Evolutionary conservation across 1,284 basidiomycete genomes (phyloP), one percentile per base, ranked within the genome.

Genomic region (Irpex sp.): DNA sequence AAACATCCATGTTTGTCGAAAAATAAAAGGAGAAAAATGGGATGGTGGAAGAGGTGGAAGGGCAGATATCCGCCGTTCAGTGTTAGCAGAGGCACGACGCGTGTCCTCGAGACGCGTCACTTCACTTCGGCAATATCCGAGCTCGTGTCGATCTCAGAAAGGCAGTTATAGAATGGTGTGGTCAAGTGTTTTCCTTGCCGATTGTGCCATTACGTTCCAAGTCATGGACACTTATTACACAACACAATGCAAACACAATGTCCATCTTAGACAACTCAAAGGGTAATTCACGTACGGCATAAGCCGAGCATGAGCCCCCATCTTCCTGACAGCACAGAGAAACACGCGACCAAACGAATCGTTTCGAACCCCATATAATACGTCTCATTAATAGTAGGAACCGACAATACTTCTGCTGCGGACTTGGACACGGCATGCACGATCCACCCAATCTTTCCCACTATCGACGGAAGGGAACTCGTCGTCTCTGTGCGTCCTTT

Each of bases 1-100:
- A 91, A 56, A 84, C 86, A 72, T 93, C 90, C 91, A 93, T 93
- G 70, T 62, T 68, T 63, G 51, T 44, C 36, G 51, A 38, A 38
- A 48, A 21, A 51, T 6, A 52, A 63, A 48, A n/a, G 49, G 2
- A 26, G 26, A 26, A 58, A 54, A 40, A 8, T 51, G 47, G 48
- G 47, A 49, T 47, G 40, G 59, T 40, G 55, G 61, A 13, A 47
- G 52, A 55, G 15, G 57, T 17, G 58, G 54, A 38, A 40, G 49
- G 34, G 48, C 60, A 34, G 38, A 51, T 47, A n/a, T 47, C 11
- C n/a, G 9, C 44, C 7, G 19, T 51, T 9, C 49, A 51, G 49
- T 51, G 52, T 47, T 36, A 44, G 61, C 21, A 47, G 19, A 58
- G 15, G 31, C 55, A n/a, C 59, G 62, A 64, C 64, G 62, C 64